Percentiles rank a stretch among this genome's conserved stretches.
Conservation (phyloP, 257 asterid genomes). For the Solanum ahanhuiri region DNA sequence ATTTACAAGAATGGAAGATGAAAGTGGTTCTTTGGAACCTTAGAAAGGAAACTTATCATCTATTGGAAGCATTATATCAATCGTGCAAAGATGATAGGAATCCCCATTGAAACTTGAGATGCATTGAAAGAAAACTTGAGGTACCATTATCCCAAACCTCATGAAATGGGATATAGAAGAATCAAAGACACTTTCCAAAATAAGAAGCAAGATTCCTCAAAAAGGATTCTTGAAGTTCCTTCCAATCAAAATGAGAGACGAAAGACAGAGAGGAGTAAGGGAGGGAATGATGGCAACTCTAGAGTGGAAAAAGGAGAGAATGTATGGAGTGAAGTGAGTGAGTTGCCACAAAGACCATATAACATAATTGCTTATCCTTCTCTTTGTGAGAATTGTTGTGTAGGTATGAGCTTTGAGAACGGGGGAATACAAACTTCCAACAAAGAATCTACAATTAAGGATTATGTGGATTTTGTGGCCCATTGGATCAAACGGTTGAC, state of each 20-base stretch:
- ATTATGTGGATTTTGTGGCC: too few species aligned
- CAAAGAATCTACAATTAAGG: not conserved
- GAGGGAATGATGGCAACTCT: not conserved
- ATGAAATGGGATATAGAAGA: not conserved
- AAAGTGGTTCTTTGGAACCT: not conserved
- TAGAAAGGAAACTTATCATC: not conserved
- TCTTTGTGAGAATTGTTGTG: not conserved
- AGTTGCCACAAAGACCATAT: not conserved
- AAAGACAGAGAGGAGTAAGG: not conserved
- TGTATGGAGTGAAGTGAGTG: not conserved
- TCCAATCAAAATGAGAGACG: not conserved
- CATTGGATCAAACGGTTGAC: too few species aligned
- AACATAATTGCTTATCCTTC: not conserved
- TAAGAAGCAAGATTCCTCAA: not conserved
- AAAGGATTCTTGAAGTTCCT: not conserved
- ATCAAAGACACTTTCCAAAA: too few species aligned
- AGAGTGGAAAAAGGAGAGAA: not conserved
- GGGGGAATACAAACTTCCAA: not conserved
- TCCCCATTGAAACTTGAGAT: not conserved
- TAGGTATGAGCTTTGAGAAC: not conserved
- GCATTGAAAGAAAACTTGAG: not conserved
- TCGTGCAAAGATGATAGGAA: not conserved
- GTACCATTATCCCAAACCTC: not conserved
- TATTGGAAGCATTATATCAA: too few species aligned
- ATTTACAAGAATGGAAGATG: not conserved